phyloP scores from a whole-genome alignment of 2,329 filamentous ascomycete species.

The Sclerotinia sclerotiorum region DNA sequence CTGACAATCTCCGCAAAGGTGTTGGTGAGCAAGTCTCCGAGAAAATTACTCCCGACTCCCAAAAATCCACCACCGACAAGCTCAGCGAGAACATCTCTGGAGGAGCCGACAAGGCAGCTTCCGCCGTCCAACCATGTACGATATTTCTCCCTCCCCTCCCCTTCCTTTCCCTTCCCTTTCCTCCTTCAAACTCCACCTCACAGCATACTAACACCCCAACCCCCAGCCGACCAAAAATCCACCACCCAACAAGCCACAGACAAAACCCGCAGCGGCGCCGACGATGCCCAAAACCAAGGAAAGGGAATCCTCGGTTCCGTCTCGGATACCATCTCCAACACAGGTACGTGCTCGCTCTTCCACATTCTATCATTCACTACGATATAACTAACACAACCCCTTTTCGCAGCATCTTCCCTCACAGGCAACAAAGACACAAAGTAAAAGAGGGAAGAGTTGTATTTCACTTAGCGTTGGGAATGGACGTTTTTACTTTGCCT shows the following conservation, averaged over 20 bases:
- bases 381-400: not conserved
- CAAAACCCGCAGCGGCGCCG: constrained; percentile 43
- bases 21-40: constrained; percentile 50
- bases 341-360: not conserved
- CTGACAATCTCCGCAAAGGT: constrained; percentile 45
- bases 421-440: constrained; percentile 6
- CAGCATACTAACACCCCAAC: not conserved
- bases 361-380: too few relatives aligned
- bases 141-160: constrained; percentile 36
- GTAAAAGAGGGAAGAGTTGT: not conserved
- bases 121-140: constrained; percentile 47
- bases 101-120: constrained; percentile 48
- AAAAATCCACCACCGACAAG: constrained; percentile 48
- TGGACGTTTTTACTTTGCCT: not conserved
- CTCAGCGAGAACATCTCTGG: constrained; percentile 48
- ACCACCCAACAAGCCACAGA: constrained; percentile 50
- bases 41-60: constrained; percentile 53
- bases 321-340: constrained; percentile 35
- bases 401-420: not conserved
- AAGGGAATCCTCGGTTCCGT: constrained; percentile 44
- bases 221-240: constrained; percentile 44
- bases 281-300: constrained; percentile 45
- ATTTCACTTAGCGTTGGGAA: constrained; percentile 12
- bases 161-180: not conserved
- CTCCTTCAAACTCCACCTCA: constrained; percentile 1